phyloP scores from a whole-genome alignment of 805 yeast genomes.

The Wickerhamomyces mucosus region DNA sequence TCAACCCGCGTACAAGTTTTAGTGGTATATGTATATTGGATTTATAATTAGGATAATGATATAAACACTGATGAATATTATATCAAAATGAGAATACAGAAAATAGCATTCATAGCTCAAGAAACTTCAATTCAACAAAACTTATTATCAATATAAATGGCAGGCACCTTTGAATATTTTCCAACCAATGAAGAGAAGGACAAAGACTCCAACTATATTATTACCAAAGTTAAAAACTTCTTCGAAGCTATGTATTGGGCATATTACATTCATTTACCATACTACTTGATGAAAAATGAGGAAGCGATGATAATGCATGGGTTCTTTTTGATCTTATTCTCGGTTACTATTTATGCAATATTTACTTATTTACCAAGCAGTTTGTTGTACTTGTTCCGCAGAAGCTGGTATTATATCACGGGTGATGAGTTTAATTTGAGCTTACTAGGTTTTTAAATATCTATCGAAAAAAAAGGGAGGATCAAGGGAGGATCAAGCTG shows the following conservation, averaged over 20 bases:
- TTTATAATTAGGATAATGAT: too few species aligned
- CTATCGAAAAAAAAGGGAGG: too few species aligned
- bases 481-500: too few species aligned
- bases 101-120: too few species aligned
- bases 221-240: slow-evolving; percentile 20
- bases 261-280: slow-evolving; percentile 35
- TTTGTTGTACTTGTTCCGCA: slow-evolving; percentile 15
- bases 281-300: slow-evolving; percentile 31
- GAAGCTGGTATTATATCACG: slow-evolving; percentile 24
- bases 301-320: slow-evolving; percentile 32
- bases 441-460: too few species aligned
- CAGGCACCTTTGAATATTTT: slow-evolving; percentile 21
- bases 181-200: slow-evolving; percentile 22
- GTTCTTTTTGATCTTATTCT: slow-evolving; percentile 27
- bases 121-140: too few species aligned
- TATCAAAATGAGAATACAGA: too few species aligned
- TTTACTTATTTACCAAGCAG: slow-evolving; percentile 22
- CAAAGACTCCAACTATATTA: slow-evolving; percentile 15
- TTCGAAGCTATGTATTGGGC: slow-evolving; percentile 31
- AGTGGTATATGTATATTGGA: too few species aligned
- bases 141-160: too few species aligned
- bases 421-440: slow-evolving; percentile 23
- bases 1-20: too few species aligned
- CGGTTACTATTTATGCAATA: slow-evolving; percentile 30
- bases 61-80: too few species aligned